Base-by-base conservation (phyloP, 2,329 filamentous ascomycete genomes). In the Trichoderma sp. region DNA sequence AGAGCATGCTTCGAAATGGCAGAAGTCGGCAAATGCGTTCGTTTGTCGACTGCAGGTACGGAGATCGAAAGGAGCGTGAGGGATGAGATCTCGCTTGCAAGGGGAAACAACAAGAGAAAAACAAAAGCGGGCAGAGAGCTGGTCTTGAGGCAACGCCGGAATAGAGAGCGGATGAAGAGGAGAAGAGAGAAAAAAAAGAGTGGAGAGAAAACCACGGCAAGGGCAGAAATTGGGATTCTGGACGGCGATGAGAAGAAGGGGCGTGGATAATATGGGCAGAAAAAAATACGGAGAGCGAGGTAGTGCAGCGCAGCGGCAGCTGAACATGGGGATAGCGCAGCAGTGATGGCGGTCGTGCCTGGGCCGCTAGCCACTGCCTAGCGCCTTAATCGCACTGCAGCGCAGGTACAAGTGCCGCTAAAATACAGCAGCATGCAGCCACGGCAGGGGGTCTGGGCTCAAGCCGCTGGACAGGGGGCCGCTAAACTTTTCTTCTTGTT, bases 211-310 rank as follows among this genome's bases (percentile, higher is more conserved):
- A 47, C 49, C 24, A 58, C 14, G 57, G 47, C 68, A 37, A 70
- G 68, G 68, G 68, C 61, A 68, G 57, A 70, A 70, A 70, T 70
- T 70, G 68, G 68, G 57, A 70, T 70, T 49, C 40, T 33, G 59
- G 47, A 59, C 58, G 37, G 62, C 62, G 64, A 65, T 60, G 68
- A 55, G 53, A 61, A 70, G 68, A 59, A 66, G 68, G 68, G 63
- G 68, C 55, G 40, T 56, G 68, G 56, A 61, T 43, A 43, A 56
- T 43, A 33, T 35, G 52, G 21, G 49, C 52, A 40, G 40, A 27
- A 29, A 13, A 62, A 43, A 27, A n/a, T 29, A 43, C 56, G 33
- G 56, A 33, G 40, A 43, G 19, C 16, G 40, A n/a, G 19, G 31
- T 37, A 58, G 47, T 24, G 47, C 47, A 24, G 59, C 37, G 52